Evolutionary conservation across 768 basidiomycete genomes (phyloP).

Genomic region (Amanita pseudoporphyria): DNA sequence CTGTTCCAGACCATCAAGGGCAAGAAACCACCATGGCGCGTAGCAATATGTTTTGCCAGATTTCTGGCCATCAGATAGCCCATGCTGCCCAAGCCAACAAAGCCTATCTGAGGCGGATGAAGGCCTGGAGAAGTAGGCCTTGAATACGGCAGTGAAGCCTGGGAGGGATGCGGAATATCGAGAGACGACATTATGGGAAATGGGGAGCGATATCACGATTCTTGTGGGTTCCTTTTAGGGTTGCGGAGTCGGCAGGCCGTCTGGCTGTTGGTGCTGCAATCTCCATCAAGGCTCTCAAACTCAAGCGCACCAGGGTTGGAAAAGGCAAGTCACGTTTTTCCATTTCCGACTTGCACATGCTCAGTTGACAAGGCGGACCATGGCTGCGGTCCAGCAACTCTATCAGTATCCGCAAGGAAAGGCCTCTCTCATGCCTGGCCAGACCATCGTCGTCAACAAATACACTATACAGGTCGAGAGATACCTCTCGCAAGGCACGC

Average conservation of each 20-base stretch:
- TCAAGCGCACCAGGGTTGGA: neutral
- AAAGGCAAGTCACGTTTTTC: conserved; percentile 3
- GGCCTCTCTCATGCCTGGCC: conserved; percentile 71
- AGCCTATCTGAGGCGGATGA: conserved; percentile 26
- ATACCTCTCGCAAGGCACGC: conserved; percentile 86
- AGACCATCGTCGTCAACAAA: conserved; percentile 84
- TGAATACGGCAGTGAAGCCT: conserved; percentile 12
- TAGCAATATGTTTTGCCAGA: conserved; percentile 45
- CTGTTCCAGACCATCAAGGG: conserved; percentile 75
- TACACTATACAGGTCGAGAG: conserved; percentile 87
- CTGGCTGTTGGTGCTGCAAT: no score
- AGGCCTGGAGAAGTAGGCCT: conserved; percentile 12
- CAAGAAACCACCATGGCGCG: conserved; percentile 24
- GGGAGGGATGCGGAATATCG: conserved; percentile 4
- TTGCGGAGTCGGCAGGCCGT: neutral
- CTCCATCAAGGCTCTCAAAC: neutral
- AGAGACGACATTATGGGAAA: conserved; percentile 6
- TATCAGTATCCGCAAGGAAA: conserved; percentile 39
- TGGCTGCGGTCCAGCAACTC: conserved; percentile 44
- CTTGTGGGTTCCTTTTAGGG: neutral
- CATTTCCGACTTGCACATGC: neutral
- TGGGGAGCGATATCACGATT: neutral
- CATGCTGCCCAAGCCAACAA: conserved; percentile 54
- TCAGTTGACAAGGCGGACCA: conserved; percentile 13
- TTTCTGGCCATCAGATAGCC: conserved; percentile 74